Conservation (phyloP, 345 rosid species). For the Limnanthes douglasii region DNA sequence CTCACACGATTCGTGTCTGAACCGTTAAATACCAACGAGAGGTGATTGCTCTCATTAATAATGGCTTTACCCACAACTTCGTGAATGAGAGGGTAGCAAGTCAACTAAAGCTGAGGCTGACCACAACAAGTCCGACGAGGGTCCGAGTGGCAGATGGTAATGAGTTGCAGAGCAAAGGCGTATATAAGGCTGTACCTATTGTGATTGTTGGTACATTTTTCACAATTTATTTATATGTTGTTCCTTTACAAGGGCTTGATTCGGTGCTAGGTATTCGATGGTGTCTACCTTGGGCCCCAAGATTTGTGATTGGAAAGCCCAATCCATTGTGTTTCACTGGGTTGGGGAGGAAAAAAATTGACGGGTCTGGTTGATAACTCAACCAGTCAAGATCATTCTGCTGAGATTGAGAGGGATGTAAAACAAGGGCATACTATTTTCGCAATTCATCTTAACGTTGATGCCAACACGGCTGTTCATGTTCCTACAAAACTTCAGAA, state of each 20-base stretch:
- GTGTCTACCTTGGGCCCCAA: background rate
- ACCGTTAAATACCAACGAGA: background rate
- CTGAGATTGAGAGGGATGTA: background rate
- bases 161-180: background rate
- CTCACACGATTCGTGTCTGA: background rate
- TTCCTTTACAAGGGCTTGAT: background rate
- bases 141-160: background rate
- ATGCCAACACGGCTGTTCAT: too few relatives aligned
- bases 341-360: background rate
- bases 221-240: background rate
- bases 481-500: background rate
- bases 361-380: background rate
- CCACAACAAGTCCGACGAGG: background rate
- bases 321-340: too few relatives aligned
- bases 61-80: background rate
- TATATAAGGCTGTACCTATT: background rate
- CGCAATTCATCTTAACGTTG: background rate
- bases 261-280: background rate
- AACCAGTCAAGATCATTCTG: background rate
- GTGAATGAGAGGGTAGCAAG: background rate
- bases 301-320: background rate
- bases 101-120: background rate
- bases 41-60: too few relatives aligned
- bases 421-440: background rate
- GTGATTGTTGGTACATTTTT: background rate